Base-by-base conservation (phyloP, 2,329 filamentous ascomycete species). In the Didymosphaeria variabile region DNA sequence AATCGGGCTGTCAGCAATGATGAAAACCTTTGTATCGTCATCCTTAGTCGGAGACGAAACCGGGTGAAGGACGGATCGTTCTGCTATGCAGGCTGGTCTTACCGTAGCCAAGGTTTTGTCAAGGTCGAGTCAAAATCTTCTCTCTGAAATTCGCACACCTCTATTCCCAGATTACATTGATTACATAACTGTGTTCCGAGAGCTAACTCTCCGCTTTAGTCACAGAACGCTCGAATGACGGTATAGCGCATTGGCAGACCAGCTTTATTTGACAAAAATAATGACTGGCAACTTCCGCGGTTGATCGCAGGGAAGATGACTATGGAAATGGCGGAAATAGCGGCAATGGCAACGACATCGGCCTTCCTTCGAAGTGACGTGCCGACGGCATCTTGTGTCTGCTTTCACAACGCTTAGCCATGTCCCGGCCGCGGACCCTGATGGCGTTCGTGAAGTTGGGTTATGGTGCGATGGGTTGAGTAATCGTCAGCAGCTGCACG, bases 21-120 rank as follows among this genome's bases (percentile, higher is more conserved):
- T 94, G 93, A 95, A 88, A 93, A 84, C 79, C 79, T 81, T 86
- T 82, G 85, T 93, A 94, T 93, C 91, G 92, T 96, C 93, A 96
- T 97, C 93, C 93, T 96, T 96, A 96, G 92, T 84, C 93, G 86
- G 89, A 96, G 72, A 71, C 61, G 54, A 60, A 42, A 59, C 47
- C 50, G 23, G 61, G 59, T 66, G 57, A 55, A 61, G 65, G 60
- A 68, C 65, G 62, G 63, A 59, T 59, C 57, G 60, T 61, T 66
- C 49, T 66, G 70, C 64, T 64, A 51, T 64, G 55, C 62, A 70
- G 32, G 21, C 63, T 72, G 67, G 66, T 50, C 45, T 15, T 5
- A 9, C 23, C 23, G 7, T 44, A 5, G 47, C 44, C 65, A 49
- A 55, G 38, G 62, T 26, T 47, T 57, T 61, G 62, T 76, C 72